Evolutionary conservation across 345 rosid genomes (phyloP).

Genomic region (Linum trigynum): DNA sequence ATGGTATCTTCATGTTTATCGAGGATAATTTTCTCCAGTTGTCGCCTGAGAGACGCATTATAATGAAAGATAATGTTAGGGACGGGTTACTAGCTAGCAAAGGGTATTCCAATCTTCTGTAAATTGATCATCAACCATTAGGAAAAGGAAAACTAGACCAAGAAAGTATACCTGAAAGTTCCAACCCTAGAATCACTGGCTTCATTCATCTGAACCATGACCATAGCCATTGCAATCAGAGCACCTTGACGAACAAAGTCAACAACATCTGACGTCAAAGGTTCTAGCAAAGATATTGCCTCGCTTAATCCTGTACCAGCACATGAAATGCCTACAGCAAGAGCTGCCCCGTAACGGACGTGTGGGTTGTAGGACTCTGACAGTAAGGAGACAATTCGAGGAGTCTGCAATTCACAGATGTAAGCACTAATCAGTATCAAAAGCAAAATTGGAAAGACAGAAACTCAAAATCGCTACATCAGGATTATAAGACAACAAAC

Average conservation of each 20-base stretch:
- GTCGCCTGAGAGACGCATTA: constrained; percentile 48
- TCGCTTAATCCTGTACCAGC: constrained; percentile 98
- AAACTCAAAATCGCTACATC: neutral
- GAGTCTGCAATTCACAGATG: constrained; percentile 54
- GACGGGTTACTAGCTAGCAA: neutral
- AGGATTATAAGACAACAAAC: neutral
- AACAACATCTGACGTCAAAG: constrained; percentile 91
- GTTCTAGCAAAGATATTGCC: constrained; percentile 98
- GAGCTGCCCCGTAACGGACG: constrained; percentile 99
- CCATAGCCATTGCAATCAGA: constrained; percentile 99
- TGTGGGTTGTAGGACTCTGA: constrained; percentile 99
- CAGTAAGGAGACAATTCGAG: constrained; percentile 85
- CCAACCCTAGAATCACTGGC: constrained; percentile 98
- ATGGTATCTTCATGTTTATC: constrained; percentile 98
- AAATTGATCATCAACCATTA: neutral
- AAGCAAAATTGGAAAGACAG: neutral
- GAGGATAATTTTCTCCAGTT: constrained; percentile 81
- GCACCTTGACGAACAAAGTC: constrained; percentile 99
- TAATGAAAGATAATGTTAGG: neutral
- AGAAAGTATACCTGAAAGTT: constrained; percentile 56
- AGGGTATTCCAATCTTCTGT: neutral
- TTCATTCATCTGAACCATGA: constrained; percentile 90
- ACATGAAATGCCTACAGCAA: constrained; percentile 98
- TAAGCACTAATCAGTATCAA: constrained; percentile 3
- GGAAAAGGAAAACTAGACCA: neutral